A percentile compares a stretch with the other conserved stretches of the same genome.
Conservation (phyloP, 768 basidiomycete species). For the Sporobolomyces roseus region DNA sequence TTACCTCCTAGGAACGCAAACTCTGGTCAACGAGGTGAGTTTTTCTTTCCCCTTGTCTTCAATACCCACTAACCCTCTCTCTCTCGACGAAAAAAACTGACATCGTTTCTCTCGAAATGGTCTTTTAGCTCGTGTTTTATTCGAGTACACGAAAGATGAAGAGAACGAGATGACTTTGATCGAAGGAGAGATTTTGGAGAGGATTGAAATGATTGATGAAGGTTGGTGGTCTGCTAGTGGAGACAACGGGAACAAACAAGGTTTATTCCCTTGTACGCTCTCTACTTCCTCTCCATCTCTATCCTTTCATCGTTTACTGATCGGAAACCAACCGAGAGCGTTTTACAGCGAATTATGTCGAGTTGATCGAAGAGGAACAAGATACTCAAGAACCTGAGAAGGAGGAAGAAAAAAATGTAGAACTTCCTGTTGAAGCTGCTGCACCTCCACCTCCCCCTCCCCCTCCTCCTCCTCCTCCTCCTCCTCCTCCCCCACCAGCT, state of each 20-base stretch:
- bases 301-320: no score
- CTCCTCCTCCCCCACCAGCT: conserved; percentile 51
- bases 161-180: conserved; percentile 76
- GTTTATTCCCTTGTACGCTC: conserved; percentile 72
- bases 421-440: conserved; percentile 10
- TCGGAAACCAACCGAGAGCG: no score
- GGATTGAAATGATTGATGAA: conserved; percentile 78
- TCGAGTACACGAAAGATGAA: conserved; percentile 76
- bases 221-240: conserved; percentile 87
- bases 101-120: neutral
- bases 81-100: no score
- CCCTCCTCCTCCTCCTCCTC: conserved; percentile 5
- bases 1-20: conserved; percentile 12
- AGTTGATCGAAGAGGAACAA: conserved; percentile 57
- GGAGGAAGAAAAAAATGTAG: conserved; percentile 7
- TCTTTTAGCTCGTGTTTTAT: conserved; percentile 63
- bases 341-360: conserved; percentile 74
- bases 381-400: neutral
- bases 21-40: conserved; percentile 32
- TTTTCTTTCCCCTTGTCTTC: no score
- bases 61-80: no score
- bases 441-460: conserved; percentile 41
- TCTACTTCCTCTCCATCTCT: neutral
- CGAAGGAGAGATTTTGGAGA: conserved; percentile 76
- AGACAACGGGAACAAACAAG: conserved; percentile 61